phyloP scores from a whole-genome alignment of 1,284 basidiomycete species.

The Amylostereum areolatum region DNA sequence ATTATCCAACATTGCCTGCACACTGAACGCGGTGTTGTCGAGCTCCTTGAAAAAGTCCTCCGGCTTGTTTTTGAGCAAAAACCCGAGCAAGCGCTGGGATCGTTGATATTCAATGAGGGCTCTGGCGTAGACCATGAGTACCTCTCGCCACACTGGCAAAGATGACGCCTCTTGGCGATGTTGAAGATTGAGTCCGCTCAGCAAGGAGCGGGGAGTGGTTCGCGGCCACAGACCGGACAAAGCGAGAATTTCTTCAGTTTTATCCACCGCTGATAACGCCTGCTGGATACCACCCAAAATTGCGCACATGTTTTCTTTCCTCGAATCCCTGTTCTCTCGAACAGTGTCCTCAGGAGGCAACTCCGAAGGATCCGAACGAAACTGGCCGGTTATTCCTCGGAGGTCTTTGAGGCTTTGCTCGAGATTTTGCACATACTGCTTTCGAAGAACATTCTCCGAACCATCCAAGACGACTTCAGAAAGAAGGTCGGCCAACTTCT shows the following conservation, averaged over 20 bases:
- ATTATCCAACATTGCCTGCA: conserved; percentile 12
- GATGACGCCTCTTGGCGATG: neutral
- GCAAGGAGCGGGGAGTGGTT: conserved; percentile 18
- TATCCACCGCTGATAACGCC: conserved; percentile 8
- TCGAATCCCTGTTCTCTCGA: neutral
- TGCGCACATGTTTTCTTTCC: neutral
- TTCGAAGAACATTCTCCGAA: too few relatives aligned
- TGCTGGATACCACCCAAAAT: conserved; percentile 8
- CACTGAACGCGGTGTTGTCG: conserved; percentile 18
- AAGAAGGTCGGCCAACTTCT: too few relatives aligned
- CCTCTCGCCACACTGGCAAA: conserved; percentile 21
- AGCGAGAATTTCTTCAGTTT: conserved; percentile 7
- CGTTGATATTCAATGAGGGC: conserved; percentile 27
- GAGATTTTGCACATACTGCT: too few relatives aligned
- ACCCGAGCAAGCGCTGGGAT: conserved; percentile 23
- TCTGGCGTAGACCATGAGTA: conserved; percentile 21
- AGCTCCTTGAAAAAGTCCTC: conserved; percentile 32
- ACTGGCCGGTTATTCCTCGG: too few relatives aligned
- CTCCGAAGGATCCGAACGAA: neutral
- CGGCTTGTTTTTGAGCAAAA: conserved; percentile 7
- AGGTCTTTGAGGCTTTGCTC: too few relatives aligned
- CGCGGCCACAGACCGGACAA: conserved; percentile 24
- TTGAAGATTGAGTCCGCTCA: neutral
- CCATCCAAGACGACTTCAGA: too few relatives aligned
- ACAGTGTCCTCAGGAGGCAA: neutral